Percentiles rank a stretch among this genome's conserved stretches.
Evolutionary conservation across 305 asterid species (phyloP).

Genomic region (Ilex paraguariensis): DNA sequence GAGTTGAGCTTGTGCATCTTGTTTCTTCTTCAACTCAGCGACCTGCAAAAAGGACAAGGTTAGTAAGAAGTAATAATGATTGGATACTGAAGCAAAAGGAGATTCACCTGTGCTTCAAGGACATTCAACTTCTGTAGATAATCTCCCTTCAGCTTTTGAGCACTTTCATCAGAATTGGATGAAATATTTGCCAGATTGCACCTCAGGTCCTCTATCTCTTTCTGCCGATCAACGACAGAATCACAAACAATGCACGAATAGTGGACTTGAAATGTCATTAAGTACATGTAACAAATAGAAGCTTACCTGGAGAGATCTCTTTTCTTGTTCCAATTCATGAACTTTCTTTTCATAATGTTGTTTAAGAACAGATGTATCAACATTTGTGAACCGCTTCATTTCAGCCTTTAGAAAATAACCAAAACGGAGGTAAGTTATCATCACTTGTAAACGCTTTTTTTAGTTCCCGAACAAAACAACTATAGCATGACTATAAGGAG

Average conservation of each 20-base stretch:
- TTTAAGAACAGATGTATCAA: conserved; percentile 79
- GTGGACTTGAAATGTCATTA: no score
- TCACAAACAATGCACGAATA: background rate
- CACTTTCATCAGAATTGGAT: conserved; percentile 78
- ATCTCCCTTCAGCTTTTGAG: conserved; percentile 89
- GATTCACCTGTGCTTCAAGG: conserved; percentile 79
- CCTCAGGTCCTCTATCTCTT: conserved; percentile 84
- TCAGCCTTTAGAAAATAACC: conserved; percentile 58
- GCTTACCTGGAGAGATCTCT: conserved; percentile 66
- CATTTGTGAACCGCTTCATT: conserved; percentile 63
- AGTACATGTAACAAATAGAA: background rate
- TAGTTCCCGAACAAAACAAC: no score
- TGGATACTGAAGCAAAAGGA: conserved; percentile 6
- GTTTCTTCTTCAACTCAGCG: conserved; percentile 86
- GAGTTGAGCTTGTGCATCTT: conserved; percentile 96
- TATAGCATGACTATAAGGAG: no score
- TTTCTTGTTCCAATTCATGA: conserved; percentile 83
- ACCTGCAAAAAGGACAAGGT: conserved; percentile 48
- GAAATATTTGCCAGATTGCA: conserved; percentile 65
- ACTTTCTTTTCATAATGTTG: conserved; percentile 95
- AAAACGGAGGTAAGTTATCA: no score
- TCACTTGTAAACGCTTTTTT: no score
- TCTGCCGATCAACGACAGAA: conserved; percentile 36
- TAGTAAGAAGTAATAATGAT: conserved; percentile 4
- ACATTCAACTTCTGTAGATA: conserved; percentile 90